A percentile compares a stretch with the other conserved stretches of the same genome.
Evolutionary conservation across 768 basidiomycete genomes (phyloP).

Genomic region (Pisolithus albus): DNA sequence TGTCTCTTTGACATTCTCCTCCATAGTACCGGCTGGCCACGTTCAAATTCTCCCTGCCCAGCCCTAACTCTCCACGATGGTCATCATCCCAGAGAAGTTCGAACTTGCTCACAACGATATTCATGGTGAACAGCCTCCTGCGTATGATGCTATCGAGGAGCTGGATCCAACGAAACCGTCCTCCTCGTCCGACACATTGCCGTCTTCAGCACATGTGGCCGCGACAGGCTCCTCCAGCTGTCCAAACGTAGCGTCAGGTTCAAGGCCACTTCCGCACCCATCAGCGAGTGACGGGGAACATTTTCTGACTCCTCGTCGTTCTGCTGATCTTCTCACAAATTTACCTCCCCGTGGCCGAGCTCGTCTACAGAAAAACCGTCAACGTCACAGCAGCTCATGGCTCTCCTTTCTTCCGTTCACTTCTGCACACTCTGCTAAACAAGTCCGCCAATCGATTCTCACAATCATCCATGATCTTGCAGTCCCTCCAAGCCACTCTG

Average conservation of each 20-base stretch:
- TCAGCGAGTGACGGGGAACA: background rate
- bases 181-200: too few species aligned
- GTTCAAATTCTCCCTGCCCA: too few species aligned
- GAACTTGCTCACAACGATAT: too few species aligned
- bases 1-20: too few species aligned
- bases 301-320: background rate
- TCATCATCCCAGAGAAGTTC: too few species aligned
- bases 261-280: background rate
- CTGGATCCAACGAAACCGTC: too few species aligned
- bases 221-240: background rate
- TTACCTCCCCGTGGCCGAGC: background rate
- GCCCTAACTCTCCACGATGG: too few species aligned
- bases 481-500: slow-evolving; percentile 1
- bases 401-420: slow-evolving; percentile 23
- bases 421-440: slow-evolving; percentile 29
- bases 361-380: background rate
- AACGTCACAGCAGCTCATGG: slow-evolving; percentile 20
- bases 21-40: too few species aligned
- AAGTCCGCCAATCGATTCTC: slow-evolving; percentile 46
- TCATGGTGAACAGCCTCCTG: too few species aligned
- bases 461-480: slow-evolving; percentile 50
- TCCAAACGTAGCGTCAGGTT: background rate
- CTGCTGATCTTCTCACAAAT: background rate
- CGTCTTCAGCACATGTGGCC: too few species aligned
- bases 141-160: too few species aligned